Conservation (phyloP, 306 rosid genomes). For the Ammopiptanthus mongolicus region DNA sequence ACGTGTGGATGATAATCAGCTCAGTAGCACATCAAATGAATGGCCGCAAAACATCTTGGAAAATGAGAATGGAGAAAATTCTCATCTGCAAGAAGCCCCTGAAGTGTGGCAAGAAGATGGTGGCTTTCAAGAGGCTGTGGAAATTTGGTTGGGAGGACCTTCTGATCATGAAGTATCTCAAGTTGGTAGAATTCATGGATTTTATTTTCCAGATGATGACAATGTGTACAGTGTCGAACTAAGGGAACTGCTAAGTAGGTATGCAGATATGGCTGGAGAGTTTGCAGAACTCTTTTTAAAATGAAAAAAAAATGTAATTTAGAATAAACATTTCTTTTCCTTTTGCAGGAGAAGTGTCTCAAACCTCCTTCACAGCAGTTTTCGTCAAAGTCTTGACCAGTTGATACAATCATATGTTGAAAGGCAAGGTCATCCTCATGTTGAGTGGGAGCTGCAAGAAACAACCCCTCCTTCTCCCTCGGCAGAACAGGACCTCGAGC, state of each 20-base stretch:
- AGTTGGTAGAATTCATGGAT: slow-evolving; percentile 52
- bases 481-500: slow-evolving; percentile 57
- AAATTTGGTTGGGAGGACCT: slow-evolving; percentile 79
- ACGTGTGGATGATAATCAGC: slow-evolving; percentile 45
- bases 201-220: slow-evolving; percentile 80
- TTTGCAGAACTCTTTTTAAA: slow-evolving; percentile 14
- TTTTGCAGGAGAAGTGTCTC: slow-evolving; percentile 95
- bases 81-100: slow-evolving; percentile 51
- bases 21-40: slow-evolving; percentile 40
- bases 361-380: slow-evolving; percentile 87
- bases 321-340: neutral
- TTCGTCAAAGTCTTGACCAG: slow-evolving; percentile 88
- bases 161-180: slow-evolving; percentile 60
- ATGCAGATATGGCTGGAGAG: slow-evolving; percentile 1
- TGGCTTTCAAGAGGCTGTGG: slow-evolving; percentile 79
- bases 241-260: slow-evolving; percentile 94
- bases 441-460: slow-evolving; percentile 75
- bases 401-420: slow-evolving; percentile 89
- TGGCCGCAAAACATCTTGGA: slow-evolving; percentile 60
- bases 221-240: slow-evolving; percentile 72
- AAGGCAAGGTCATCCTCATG: slow-evolving; percentile 64
- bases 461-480: slow-evolving; percentile 47
- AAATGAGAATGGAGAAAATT: slow-evolving; percentile 50
- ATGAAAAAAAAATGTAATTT: neutral
- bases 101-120: slow-evolving; percentile 75